These are phyloP conservation scores for Suhomyces kunorum DNA, from an alignment of 1,139 yeast species.

Conservation along the genomic window DNA sequence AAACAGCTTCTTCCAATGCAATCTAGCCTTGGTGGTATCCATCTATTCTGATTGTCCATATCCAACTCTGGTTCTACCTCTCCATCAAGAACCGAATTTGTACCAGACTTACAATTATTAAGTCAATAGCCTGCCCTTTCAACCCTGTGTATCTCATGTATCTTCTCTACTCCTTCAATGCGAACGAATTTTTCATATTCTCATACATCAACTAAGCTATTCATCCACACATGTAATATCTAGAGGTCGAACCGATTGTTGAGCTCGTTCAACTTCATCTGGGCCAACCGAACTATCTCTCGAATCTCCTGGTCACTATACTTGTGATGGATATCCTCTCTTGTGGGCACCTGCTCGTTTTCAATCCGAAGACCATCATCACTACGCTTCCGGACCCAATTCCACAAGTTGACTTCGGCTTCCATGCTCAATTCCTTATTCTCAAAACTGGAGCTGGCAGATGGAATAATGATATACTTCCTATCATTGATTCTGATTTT, in stretches of 20 bases:
- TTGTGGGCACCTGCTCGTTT: constrained; percentile 10
- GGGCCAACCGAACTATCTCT: constrained; percentile 58
- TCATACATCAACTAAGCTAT: too few species aligned
- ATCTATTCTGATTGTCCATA: too few species aligned
- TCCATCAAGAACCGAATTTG: too few species aligned
- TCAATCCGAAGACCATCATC: constrained; percentile 23
- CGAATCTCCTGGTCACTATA: constrained; percentile 50
- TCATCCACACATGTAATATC: too few species aligned
- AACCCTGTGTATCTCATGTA: too few species aligned
- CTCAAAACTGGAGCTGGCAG: constrained; percentile 42
- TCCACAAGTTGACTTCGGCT: constrained; percentile 74
- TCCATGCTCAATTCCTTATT: constrained; percentile 36
- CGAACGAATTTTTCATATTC: too few species aligned
- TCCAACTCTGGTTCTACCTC: too few species aligned
- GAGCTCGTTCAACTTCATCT: constrained; percentile 44
- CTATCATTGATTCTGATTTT: constrained; percentile 41
- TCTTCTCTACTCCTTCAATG: too few species aligned
- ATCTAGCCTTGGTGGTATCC: too few species aligned
- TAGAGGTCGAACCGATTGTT: constrained; percentile 15
- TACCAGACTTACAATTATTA: too few species aligned
- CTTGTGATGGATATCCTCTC: constrained; percentile 15
- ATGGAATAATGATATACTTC: constrained; percentile 49
- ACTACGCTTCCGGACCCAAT: constrained; percentile 70
- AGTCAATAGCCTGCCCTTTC: too few species aligned
- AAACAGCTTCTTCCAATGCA: too few species aligned